Evolutionary conservation across 805 yeast genomes (phyloP), one percentile per base, ranked within the genome.

Genomic region (Suhomyces emberorum): DNA sequence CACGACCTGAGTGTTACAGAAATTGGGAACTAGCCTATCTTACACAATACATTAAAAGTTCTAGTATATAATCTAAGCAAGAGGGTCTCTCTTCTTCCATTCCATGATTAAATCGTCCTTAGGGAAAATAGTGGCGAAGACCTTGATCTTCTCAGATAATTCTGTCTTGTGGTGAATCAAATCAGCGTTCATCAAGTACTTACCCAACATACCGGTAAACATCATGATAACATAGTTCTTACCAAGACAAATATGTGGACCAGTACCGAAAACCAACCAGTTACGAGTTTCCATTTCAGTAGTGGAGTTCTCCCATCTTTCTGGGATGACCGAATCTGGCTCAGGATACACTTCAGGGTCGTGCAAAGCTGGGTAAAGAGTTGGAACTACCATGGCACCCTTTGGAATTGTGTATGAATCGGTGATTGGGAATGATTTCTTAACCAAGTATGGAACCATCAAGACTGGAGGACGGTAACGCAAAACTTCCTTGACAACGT

Each of bases 111-210:
- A 79, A 61, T 93, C 96, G 65, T 93, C 98, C 61, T 87, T 80
- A 18, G 98, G 98, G 84, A 93, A 93, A 58, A 93, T 88, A 14
- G 98, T 93, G 18, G 98, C 98, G 60, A 93, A 93, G 26, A 93
- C 98, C 57, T 88, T 86, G 55, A 93, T 88, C 55, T 88, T 81
- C 69, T 93, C 98, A 49, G 91, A 81, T 49, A 82, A 69, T 28
- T 81, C 83, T 16, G 98, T 93, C 31, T 83, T 79, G 47, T 79
- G 74, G 61, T 93, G 98, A 41, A 75, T 65, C 68, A 93, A 78
- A 61, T 93, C 89, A 36, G 88, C 74, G 50, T 75, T 67, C 77
- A 93, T 63, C 16, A 87, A 77, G 38, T 88, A 88, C 65, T 93
- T 93, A 57, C 98, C 98, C 55, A 93, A 76, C 72, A 91, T 72